Evolutionary conservation across 441 rosid species (phyloP).

Genomic region (Erodium moschatum): DNA sequence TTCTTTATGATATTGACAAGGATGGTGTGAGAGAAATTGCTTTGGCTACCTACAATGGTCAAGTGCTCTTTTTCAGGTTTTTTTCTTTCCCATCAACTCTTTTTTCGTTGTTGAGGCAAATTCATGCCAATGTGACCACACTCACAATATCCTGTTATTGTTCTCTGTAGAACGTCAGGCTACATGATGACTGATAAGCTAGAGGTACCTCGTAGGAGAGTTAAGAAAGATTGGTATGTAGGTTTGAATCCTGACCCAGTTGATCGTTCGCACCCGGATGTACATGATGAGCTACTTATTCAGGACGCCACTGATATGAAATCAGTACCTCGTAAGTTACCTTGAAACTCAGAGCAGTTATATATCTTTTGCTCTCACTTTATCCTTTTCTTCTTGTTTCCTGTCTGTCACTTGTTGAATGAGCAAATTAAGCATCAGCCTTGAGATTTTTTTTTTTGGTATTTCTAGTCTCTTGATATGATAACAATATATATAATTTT

Average conservation of each 20-base stretch:
- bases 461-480: background rate
- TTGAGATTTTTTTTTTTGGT: background rate
- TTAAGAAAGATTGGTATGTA: slow-evolving; percentile 79
- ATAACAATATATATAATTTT: no score
- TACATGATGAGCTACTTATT: slow-evolving; percentile 58
- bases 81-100: slow-evolving; percentile 10
- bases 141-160: slow-evolving; percentile 10
- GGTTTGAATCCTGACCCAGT: slow-evolving; percentile 80
- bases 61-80: slow-evolving; percentile 90
- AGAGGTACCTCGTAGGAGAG: slow-evolving; percentile 82
- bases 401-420: slow-evolving; percentile 11
- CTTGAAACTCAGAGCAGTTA: slow-evolving; percentile 8
- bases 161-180: slow-evolving; percentile 69
- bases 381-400: slow-evolving; percentile 10
- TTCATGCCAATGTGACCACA: background rate
- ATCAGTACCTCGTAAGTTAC: slow-evolving; percentile 44
- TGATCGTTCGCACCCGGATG: slow-evolving; percentile 92
- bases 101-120: background rate
- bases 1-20: slow-evolving; percentile 85
- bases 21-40: slow-evolving; percentile 95
- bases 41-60: slow-evolving; percentile 93
- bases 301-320: slow-evolving; percentile 48
- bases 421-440: slow-evolving; percentile 13
- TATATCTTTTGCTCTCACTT: background rate
- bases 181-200: slow-evolving; percentile 90